phyloP scores from a whole-genome alignment of 2,329 filamentous ascomycete genomes.

The Penicillium griseofulvum region DNA sequence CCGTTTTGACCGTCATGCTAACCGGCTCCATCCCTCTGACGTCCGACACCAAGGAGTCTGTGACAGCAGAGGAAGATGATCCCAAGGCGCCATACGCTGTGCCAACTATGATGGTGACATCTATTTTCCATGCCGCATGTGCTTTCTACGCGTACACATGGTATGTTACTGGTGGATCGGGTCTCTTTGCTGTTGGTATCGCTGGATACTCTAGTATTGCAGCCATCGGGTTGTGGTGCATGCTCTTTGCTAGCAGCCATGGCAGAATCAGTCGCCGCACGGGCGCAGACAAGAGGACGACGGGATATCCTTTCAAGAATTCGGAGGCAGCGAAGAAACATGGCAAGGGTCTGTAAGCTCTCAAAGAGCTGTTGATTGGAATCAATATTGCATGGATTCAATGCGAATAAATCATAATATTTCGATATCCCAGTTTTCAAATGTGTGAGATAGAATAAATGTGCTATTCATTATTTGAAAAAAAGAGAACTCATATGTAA shows the following conservation, averaged over 20 bases:
- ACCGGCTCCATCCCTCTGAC: slow-evolving; percentile 68
- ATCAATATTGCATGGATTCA: neutral
- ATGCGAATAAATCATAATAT: neutral
- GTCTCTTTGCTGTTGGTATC: slow-evolving; percentile 61
- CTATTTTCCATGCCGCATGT: slow-evolving; percentile 61
- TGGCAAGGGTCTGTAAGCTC: slow-evolving; percentile 26
- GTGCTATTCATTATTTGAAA: neutral
- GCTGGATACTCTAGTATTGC: slow-evolving; percentile 58
- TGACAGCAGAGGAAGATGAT: slow-evolving; percentile 44
- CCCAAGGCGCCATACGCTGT: slow-evolving; percentile 62
- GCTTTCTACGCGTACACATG: slow-evolving; percentile 68
- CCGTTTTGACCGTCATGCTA: slow-evolving; percentile 63
- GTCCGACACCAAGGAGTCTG: slow-evolving; percentile 44
- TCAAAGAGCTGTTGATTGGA: neutral
- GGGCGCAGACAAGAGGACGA: slow-evolving; percentile 65
- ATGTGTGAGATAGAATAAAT: neutral
- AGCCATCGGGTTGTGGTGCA: slow-evolving; percentile 63
- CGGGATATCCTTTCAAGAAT: slow-evolving; percentile 66
- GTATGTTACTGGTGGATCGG: slow-evolving; percentile 57
- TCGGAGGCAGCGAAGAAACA: slow-evolving; percentile 54
- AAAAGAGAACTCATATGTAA: neutral
- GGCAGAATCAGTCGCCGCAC: slow-evolving; percentile 61
- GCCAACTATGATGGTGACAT: slow-evolving; percentile 65
- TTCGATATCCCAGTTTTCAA: neutral
- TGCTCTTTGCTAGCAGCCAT: slow-evolving; percentile 57